These are phyloP conservation scores for Laguncularia racemosa DNA, from an alignment of 345 rosid species.

Conservation along the genomic window DNA sequence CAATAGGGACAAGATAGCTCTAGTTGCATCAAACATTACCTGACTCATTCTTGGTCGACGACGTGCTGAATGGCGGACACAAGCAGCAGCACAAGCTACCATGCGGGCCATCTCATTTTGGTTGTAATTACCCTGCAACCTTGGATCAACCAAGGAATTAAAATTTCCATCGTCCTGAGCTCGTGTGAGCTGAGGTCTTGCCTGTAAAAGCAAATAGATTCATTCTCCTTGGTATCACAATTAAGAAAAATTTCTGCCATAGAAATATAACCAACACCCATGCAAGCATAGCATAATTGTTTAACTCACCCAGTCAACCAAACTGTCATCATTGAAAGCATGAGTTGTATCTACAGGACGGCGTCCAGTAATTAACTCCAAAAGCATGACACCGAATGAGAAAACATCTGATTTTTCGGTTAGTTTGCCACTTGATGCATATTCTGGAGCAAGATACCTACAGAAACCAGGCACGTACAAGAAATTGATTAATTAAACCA, in stretches of 20 bases:
- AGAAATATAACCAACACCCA: no score
- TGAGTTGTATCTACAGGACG: conserved; percentile 62
- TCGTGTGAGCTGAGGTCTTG: conserved; percentile 66
- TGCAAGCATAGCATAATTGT: conserved; percentile 1
- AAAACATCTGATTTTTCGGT: conserved; percentile 85
- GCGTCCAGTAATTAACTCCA: conserved; percentile 83
- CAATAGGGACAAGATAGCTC: neutral
- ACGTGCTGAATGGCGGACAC: conserved; percentile 78
- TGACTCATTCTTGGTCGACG: conserved; percentile 89
- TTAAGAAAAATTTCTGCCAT: no score
- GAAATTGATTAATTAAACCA: neutral
- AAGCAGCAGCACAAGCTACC: conserved; percentile 88
- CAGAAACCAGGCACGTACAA: conserved; percentile 1
- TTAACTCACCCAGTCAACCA: conserved; percentile 85
- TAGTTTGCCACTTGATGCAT: conserved; percentile 89
- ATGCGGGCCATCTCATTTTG: conserved; percentile 74
- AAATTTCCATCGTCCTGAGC: conserved; percentile 65
- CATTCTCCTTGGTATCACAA: no score
- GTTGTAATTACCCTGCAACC: conserved; percentile 47
- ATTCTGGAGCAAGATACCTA: conserved; percentile 94
- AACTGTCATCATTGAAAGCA: conserved; percentile 75
- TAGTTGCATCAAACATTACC: conserved; percentile 28
- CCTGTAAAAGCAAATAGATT: conserved; percentile 28
- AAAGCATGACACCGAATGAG: conserved; percentile 88
- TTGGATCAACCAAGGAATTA: conserved; percentile 55